phyloP scores from a whole-genome alignment of 495 filamentous ascomycete genomes.

The Melanomma pulvis-pyrius region DNA sequence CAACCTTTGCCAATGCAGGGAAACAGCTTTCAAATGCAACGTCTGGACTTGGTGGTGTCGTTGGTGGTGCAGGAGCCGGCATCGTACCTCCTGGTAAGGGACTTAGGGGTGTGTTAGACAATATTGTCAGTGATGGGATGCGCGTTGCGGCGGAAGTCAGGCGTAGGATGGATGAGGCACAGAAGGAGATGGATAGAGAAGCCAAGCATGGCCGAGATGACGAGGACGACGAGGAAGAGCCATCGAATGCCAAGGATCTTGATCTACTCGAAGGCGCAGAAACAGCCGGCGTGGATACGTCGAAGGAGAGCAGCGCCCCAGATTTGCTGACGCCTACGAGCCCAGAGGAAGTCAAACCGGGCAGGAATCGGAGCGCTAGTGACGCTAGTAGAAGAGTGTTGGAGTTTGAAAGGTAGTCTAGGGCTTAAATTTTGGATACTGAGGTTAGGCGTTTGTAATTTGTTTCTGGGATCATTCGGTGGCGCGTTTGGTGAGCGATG shows the following conservation, averaged over 20 bases:
- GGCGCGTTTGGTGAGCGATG: background rate
- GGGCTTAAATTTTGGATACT: background rate
- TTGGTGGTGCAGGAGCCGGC: constrained; percentile 48
- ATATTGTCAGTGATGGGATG: constrained; percentile 96
- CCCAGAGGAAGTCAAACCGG: constrained; percentile 12
- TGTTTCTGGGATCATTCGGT: background rate
- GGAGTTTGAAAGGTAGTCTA: constrained; percentile 44
- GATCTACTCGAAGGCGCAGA: constrained; percentile 81
- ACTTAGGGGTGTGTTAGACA: constrained; percentile 88
- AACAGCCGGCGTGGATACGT: constrained; percentile 57
- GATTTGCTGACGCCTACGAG: constrained; percentile 12
- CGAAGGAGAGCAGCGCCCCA: constrained; percentile 14
- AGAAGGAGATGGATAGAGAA: constrained; percentile 79
- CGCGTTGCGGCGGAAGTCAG: constrained; percentile 89
- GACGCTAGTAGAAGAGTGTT: constrained; percentile 41
- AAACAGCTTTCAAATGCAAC: constrained; percentile 43
- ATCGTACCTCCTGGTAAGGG: constrained; percentile 72
- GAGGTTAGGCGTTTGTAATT: background rate
- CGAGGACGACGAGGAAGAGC: constrained; percentile 71
- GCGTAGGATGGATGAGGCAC: constrained; percentile 90
- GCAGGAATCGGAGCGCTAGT: constrained; percentile 34
- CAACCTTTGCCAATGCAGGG: constrained; percentile 75
- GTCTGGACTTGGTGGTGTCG: constrained; percentile 15
- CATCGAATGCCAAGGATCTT: constrained; percentile 66
- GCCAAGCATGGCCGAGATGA: constrained; percentile 58